These are phyloP conservation scores for Saccharomycopsis amapae DNA, from an alignment of 805 yeast species.

Conservation along the genomic window DNA sequence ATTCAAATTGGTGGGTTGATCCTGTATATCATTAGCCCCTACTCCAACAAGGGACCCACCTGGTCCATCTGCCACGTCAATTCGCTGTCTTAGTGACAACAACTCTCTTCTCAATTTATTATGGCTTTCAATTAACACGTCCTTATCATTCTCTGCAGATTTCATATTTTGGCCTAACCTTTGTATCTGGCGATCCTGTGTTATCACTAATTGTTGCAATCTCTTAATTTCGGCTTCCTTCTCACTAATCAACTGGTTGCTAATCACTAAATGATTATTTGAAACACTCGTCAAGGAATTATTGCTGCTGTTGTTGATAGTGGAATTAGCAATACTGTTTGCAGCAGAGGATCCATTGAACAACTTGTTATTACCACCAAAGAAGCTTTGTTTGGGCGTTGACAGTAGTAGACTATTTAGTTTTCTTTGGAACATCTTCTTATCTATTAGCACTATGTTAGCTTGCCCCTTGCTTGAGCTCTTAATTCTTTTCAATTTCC, in stretches of 20 bases:
- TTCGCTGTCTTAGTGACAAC: neutral
- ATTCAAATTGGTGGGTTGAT: too few relatives aligned
- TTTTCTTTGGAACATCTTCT: constrained; percentile 8
- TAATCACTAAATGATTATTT: neutral
- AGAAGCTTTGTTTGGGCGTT: neutral
- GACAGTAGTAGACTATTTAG: neutral
- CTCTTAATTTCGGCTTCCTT: constrained; percentile 18
- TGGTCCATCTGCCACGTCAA: too few relatives aligned
- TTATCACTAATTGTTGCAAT: constrained; percentile 10
- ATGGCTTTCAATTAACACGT: neutral
- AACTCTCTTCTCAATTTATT: constrained; percentile 1
- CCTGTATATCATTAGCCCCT: constrained; percentile 25
- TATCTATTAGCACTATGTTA: constrained; percentile 17
- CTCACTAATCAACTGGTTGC: constrained; percentile 12
- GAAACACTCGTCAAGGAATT: neutral
- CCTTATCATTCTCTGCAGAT: neutral
- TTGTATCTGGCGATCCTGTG: constrained; percentile 10
- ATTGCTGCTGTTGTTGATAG: neutral
- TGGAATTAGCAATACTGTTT: neutral
- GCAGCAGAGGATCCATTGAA: neutral
- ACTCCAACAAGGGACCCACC: constrained; percentile 29
- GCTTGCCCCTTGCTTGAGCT: neutral
- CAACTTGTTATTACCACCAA: neutral
- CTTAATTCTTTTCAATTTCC: constrained; percentile 2
- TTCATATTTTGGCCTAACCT: constrained; percentile 2